Conservation (phyloP, 306 rosid species). For the Carpinus fangiana region DNA sequence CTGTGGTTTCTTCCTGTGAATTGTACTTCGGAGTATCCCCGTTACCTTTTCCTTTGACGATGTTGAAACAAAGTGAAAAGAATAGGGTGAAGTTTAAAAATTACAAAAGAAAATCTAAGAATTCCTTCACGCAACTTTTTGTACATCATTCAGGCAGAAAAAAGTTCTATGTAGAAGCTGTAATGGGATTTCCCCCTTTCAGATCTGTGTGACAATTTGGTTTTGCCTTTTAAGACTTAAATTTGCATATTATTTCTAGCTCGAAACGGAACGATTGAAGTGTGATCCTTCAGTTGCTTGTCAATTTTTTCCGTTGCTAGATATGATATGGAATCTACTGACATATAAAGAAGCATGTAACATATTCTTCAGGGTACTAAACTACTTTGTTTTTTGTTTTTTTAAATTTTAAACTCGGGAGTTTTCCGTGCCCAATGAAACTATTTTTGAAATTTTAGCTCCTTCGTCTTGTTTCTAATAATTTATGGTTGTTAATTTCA, state of each 20-base stretch:
- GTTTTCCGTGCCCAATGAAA: conserved; percentile 6
- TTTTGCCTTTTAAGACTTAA: background rate
- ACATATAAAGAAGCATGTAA: background rate
- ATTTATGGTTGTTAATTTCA: background rate
- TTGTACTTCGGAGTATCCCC: conserved; percentile 12
- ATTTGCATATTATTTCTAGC: conserved; percentile 4
- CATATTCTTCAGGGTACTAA: background rate
- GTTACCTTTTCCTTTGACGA: conserved; percentile 17
- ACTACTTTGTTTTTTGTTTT: too few species aligned
- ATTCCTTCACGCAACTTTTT: background rate
- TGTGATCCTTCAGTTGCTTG: background rate
- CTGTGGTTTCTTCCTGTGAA: conserved; percentile 17
- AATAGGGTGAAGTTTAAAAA: background rate
- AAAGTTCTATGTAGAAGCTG: background rate
- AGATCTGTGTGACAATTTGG: background rate
- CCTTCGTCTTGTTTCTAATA: too few species aligned
- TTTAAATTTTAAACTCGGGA: background rate
- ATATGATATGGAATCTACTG: background rate
- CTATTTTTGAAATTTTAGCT: background rate
- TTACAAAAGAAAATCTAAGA: background rate
- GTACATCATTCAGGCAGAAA: background rate
- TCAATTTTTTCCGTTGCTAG: background rate
- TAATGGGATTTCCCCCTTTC: background rate
- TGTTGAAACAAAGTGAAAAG: conserved; percentile 18
- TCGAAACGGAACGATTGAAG: background rate